These are phyloP conservation scores for Rosa chinensis DNA, from an alignment of 306 rosid species.

Conservation along the genomic window DNA sequence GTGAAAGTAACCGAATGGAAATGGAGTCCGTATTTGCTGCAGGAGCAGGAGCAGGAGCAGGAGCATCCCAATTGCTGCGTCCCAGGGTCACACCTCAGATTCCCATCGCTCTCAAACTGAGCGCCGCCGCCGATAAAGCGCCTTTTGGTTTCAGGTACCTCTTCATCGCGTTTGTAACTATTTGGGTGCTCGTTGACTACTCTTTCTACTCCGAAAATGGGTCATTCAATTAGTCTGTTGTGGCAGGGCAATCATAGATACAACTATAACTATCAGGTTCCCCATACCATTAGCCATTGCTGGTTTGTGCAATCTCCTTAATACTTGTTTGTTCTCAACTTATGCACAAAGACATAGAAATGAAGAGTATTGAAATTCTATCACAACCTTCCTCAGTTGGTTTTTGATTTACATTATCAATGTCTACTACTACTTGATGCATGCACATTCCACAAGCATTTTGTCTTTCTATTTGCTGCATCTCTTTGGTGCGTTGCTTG, in stretches of 20 bases:
- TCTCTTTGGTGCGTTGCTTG: neutral
- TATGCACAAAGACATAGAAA: too few species aligned
- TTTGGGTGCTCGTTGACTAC: too few species aligned
- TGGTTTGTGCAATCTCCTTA: too few species aligned
- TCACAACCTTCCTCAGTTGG: neutral
- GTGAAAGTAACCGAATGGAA: neutral
- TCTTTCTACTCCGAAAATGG: too few species aligned
- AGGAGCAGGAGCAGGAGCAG: neutral
- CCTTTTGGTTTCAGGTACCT: conserved; percentile 5
- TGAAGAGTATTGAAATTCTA: too few species aligned
- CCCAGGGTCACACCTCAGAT: neutral
- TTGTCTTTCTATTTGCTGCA: neutral
- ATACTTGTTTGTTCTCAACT: too few species aligned
- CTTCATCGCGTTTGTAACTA: neutral
- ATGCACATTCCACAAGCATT: neutral
- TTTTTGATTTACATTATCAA: too few species aligned
- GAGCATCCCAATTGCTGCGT: neutral
- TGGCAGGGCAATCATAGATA: too few species aligned
- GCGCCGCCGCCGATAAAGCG: neutral
- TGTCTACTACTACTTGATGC: neutral
- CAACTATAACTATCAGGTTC: too few species aligned
- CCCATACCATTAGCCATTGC: too few species aligned
- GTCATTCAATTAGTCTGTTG: too few species aligned
- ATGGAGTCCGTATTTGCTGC: neutral
- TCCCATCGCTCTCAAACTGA: neutral